Evolutionary conservation across 345 rosid species (phyloP).

Genomic region (thale cress (Arabidopsis thaliana)): DNA sequence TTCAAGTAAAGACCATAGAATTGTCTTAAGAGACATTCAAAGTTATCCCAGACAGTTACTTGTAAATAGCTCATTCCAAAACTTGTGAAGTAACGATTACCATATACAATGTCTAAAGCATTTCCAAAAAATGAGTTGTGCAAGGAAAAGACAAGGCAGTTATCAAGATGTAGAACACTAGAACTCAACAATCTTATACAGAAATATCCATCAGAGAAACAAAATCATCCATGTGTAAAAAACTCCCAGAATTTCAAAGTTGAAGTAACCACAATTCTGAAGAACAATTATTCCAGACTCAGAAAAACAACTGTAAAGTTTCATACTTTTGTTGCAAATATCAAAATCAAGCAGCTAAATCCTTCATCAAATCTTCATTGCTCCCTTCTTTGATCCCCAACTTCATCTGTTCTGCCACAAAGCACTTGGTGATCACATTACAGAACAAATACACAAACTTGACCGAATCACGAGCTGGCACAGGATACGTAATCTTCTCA

Average conservation of each 20-base stretch:
- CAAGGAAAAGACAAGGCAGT: not conserved
- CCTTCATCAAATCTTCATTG: conserved; percentile 23
- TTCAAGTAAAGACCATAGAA: not conserved
- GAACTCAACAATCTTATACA: not conserved
- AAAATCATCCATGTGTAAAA: conserved; percentile 10
- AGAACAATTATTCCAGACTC: conserved; percentile 34
- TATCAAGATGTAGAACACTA: not conserved
- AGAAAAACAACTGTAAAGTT: conserved; percentile 11
- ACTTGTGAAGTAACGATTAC: not conserved
- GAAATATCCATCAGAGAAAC: not conserved
- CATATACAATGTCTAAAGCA: not conserved
- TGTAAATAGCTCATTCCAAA: not conserved
- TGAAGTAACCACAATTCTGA: conserved; percentile 1
- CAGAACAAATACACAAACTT: conserved; percentile 95
- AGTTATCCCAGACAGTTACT: not conserved
- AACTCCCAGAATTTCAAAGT: not conserved
- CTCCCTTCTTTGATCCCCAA: conserved; percentile 34
- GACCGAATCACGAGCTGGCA: conserved; percentile 91
- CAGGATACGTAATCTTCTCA: conserved; percentile 80
- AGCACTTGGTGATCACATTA: conserved; percentile 88
- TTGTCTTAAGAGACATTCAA: not conserved
- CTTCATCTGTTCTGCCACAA: conserved; percentile 80
- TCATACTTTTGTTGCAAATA: conserved; percentile 15
- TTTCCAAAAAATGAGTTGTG: not conserved
- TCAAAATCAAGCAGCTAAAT: conserved; percentile 29